Percentiles rank a stretch among this genome's conserved stretches.
Evolutionary conservation across 1,284 basidiomycete species (phyloP).

Genomic region (Pterulicium gracile): DNA sequence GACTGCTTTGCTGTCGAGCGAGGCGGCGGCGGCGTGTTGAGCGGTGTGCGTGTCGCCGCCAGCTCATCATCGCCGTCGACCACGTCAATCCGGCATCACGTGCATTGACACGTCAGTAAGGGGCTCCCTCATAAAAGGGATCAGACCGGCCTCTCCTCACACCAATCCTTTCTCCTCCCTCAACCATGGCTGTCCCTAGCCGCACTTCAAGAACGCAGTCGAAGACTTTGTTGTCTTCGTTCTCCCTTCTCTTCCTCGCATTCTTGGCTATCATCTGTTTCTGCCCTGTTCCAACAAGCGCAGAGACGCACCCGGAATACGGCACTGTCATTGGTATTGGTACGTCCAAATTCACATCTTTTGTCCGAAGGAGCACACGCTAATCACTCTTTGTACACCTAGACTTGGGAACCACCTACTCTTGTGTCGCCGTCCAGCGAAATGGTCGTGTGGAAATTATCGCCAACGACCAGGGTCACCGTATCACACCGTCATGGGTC

Average conservation of each 20-base stretch:
- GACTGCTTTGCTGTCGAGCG: too few relatives aligned
- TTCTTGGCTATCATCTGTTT: background rate
- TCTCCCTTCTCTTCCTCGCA: background rate
- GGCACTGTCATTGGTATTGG: slow-evolving; percentile 96
- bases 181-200: background rate
- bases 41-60: too few relatives aligned
- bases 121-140: background rate
- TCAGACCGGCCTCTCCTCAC: background rate
- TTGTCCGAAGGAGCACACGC: slow-evolving; percentile 11
- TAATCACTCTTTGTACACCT: background rate
- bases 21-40: too few relatives aligned
- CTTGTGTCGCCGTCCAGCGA: slow-evolving; percentile 84
- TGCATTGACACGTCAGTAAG: slow-evolving; percentile 1
- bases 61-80: too few relatives aligned
- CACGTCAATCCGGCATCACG: too few relatives aligned
- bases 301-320: slow-evolving; percentile 41
- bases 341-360: slow-evolving; percentile 25
- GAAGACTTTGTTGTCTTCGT: background rate
- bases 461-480: slow-evolving; percentile 95
- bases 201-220: background rate
- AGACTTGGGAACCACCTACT: slow-evolving; percentile 82
- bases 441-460: slow-evolving; percentile 93
- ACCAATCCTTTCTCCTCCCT: background rate
- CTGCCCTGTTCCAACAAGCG: background rate
- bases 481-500: slow-evolving; percentile 95